Evolutionary conservation across 176 grass and related monocot species (phyloP).

Genomic region (Juncus effusus): DNA sequence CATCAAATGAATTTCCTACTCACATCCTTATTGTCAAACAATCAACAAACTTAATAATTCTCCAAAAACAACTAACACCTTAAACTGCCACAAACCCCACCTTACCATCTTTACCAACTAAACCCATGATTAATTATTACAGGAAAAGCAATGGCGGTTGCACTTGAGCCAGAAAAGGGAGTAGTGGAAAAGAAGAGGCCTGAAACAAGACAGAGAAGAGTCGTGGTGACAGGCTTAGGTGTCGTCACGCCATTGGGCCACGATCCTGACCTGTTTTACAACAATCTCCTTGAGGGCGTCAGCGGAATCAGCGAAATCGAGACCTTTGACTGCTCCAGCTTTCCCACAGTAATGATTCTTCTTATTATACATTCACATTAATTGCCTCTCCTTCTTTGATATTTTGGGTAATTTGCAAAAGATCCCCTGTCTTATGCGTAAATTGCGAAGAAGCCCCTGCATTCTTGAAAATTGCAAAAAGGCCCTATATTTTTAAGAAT

Average conservation of each 20-base stretch:
- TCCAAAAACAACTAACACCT: conserved; percentile 9
- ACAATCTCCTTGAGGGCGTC: conserved; percentile 77
- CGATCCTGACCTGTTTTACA: conserved; percentile 92
- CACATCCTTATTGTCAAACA: conserved; percentile 1
- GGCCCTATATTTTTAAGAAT: too few species aligned
- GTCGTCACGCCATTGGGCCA: conserved; percentile 96
- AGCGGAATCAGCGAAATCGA: conserved; percentile 95
- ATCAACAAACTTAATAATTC: not conserved
- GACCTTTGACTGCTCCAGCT: conserved; percentile 84
- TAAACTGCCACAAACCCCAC: not conserved
- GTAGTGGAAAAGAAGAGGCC: conserved; percentile 55
- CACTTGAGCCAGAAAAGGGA: conserved; percentile 67
- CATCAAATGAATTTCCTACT: conserved; percentile 2
- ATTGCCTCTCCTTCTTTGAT: conserved; percentile 8
- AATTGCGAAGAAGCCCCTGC: conserved; percentile 2
- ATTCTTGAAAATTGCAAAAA: too few species aligned
- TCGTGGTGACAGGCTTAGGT: conserved; percentile 92
- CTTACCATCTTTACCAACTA: conserved; percentile 16
- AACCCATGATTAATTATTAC: conserved; percentile 29
- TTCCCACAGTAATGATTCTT: conserved; percentile 65
- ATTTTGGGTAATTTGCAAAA: conserved; percentile 17
- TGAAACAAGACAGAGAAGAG: conserved; percentile 73
- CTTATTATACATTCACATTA: too few species aligned
- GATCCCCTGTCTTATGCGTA: not conserved
- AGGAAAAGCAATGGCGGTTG: conserved; percentile 80